Evolutionary conservation across 495 filamentous ascomycete genomes (phyloP), one percentile per base, ranked within the genome.

Genomic region (Thozetella sp.): DNA sequence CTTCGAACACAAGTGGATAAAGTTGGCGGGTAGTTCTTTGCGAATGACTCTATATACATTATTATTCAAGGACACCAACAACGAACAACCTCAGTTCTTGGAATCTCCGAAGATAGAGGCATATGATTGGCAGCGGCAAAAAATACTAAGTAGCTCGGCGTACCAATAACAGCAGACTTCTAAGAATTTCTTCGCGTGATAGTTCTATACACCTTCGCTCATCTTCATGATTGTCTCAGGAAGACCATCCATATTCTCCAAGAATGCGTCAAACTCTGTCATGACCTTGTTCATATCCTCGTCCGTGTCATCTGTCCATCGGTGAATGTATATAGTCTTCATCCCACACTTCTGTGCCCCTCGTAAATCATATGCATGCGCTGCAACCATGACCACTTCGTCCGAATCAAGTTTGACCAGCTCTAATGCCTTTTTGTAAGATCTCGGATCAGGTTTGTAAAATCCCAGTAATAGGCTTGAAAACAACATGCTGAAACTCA

Each of bases 271-370:
- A 67, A 78, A 73, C 63, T 83, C 78, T 6, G 37, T 57, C 34
- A 63, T 76, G 0, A 84, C 70, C 6, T 64, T 55, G 13, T 70
- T 61, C 76, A 80, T 80, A 56, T 86, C 73, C 54, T 86, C 83
- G 20, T 70, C 59, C 2, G 80, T 57, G 67, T 85, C 83, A 61
- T 85, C 83, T 0, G 82, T 84, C 77, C 77, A 83, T 22, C 84
- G 64, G 56, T 75, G 69, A 3, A 85, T 61, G 66, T 85, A 84
- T n/a, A 80, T 60, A 0, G 80, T 83, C 55, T 65, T 74, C 73
- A 85, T 74, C 1, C 83, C 82, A 23, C 66, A 64, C 9, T 52
- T 63, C 63, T 72, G 75, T 19, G 79, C 83, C 0, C 75, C 82
- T 10, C 77, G 67, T 3, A 82, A 52, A 61, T 84, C 82, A 67